Percentiles rank a stretch among this genome's conserved stretches.
Evolutionary conservation across 768 basidiomycete species (phyloP).

Genomic region (Ramaria sp.): DNA sequence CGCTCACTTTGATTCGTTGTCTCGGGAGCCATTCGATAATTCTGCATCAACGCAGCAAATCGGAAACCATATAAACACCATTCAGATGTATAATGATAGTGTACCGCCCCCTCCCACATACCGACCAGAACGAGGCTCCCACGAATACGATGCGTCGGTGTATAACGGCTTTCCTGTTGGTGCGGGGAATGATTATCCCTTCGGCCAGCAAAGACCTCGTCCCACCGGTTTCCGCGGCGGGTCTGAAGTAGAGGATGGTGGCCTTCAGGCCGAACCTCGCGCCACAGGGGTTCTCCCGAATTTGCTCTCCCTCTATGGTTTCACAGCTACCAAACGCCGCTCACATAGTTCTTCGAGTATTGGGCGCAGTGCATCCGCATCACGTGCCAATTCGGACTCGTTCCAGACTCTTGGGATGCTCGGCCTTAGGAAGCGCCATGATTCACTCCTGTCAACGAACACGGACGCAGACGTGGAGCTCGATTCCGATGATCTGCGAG

Average conservation of each 20-base stretch:
- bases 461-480: constrained; percentile 27
- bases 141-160: too few species aligned
- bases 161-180: too few species aligned
- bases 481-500: constrained; percentile 58
- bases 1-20: too few species aligned
- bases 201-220: background rate
- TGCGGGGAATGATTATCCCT: too few species aligned
- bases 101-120: too few species aligned
- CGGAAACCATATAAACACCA: too few species aligned
- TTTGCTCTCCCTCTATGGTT: constrained; percentile 41
- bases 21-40: too few species aligned
- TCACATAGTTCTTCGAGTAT: background rate
- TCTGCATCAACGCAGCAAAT: too few species aligned
- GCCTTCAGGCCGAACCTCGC: background rate
- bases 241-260: background rate
- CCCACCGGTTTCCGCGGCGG: background rate
- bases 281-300: constrained; percentile 35
- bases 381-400: background rate
- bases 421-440: constrained; percentile 7
- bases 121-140: too few species aligned
- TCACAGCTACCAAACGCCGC: constrained; percentile 9
- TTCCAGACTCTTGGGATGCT: background rate
- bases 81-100: too few species aligned
- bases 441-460: constrained; percentile 36
- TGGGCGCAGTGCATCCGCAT: background rate